A percentile compares a stretch with the other conserved stretches of the same genome.
phyloP scores from a whole-genome alignment of 345 rosid genomes.

The Pistacia atlantica region DNA sequence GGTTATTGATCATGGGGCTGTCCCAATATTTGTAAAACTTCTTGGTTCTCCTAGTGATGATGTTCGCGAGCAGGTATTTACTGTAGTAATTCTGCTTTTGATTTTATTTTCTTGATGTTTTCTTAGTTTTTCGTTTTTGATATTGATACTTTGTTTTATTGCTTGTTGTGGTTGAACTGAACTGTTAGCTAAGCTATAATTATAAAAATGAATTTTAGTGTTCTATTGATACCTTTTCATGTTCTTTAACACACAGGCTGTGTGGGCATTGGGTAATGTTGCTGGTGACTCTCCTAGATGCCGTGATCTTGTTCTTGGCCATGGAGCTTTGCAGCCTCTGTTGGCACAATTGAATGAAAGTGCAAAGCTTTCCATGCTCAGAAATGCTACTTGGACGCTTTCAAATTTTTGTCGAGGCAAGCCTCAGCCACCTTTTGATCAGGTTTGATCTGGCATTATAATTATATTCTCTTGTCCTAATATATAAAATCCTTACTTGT shows the following conservation, averaged over 20 bases:
- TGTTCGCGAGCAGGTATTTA: slow-evolving; percentile 81
- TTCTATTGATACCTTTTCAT: background rate
- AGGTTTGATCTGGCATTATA: slow-evolving; percentile 44
- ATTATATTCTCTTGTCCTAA: slow-evolving; percentile 5
- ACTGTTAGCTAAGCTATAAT: background rate
- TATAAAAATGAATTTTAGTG: background rate
- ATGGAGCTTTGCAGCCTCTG: slow-evolving; percentile 65
- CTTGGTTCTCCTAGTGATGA: slow-evolving; percentile 69
- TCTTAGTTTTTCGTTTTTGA: background rate
- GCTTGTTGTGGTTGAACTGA: background rate
- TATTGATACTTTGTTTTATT: background rate
- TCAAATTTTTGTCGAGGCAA: slow-evolving; percentile 89
- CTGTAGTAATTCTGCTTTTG: background rate
- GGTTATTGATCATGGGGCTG: slow-evolving; percentile 88
- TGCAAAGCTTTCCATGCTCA: slow-evolving; percentile 78
- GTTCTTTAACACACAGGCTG: slow-evolving; percentile 47
- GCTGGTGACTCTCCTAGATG: slow-evolving; percentile 90
- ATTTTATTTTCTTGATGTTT: background rate
- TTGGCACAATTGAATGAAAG: slow-evolving; percentile 66
- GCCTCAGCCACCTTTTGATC: slow-evolving; percentile 74
- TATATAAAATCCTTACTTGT: background rate
- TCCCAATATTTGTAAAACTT: slow-evolving; percentile 75
- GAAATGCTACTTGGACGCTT: slow-evolving; percentile 90
- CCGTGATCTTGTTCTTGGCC: slow-evolving; percentile 69
- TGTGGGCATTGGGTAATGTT: slow-evolving; percentile 89